Conservation (phyloP, 2,329 filamentous ascomycete species). For the Fusarium nygamai region DNA sequence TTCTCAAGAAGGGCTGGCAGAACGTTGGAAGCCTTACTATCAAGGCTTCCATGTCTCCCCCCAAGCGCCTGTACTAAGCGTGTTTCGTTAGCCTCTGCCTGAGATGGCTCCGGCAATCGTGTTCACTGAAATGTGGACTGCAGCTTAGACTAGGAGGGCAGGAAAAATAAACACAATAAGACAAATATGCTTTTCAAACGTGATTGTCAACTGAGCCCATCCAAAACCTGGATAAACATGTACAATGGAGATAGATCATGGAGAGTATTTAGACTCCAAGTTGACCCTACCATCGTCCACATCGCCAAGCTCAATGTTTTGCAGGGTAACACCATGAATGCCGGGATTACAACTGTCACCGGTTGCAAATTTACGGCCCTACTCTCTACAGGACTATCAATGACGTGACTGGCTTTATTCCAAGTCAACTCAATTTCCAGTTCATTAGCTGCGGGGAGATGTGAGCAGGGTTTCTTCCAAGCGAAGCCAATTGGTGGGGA, state of each 20-base stretch:
- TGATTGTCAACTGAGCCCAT: neutral
- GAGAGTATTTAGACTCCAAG: neutral
- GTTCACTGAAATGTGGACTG: slow-evolving; percentile 31
- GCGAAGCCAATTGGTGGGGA: slow-evolving; percentile 3
- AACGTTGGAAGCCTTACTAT: slow-evolving; percentile 99
- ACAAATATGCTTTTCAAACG: slow-evolving; percentile 6
- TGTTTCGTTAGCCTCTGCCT: slow-evolving; percentile 37
- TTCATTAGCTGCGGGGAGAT: slow-evolving; percentile 12
- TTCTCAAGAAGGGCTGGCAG: slow-evolving; percentile 99
- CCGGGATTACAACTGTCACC: neutral
- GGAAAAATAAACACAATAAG: slow-evolving; percentile 33
- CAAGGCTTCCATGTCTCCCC: slow-evolving; percentile 99
- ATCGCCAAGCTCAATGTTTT: neutral
- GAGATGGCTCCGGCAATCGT: slow-evolving; percentile 30
- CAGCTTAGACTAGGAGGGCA: slow-evolving; percentile 33
- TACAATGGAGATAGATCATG: neutral
- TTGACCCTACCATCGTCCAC: neutral
- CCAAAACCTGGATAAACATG: neutral
- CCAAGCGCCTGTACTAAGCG: slow-evolving; percentile 93
- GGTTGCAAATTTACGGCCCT: neutral
- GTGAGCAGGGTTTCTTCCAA: slow-evolving; percentile 6
- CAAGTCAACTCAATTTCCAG: slow-evolving; percentile 4
- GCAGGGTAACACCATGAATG: neutral
- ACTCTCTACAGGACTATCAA: slow-evolving; percentile 1
- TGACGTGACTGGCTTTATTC: slow-evolving; percentile 21